Base-by-base conservation (phyloP, 2,329 filamentous ascomycete genomes). In the Chrysoporthe deuterocubensis region DNA sequence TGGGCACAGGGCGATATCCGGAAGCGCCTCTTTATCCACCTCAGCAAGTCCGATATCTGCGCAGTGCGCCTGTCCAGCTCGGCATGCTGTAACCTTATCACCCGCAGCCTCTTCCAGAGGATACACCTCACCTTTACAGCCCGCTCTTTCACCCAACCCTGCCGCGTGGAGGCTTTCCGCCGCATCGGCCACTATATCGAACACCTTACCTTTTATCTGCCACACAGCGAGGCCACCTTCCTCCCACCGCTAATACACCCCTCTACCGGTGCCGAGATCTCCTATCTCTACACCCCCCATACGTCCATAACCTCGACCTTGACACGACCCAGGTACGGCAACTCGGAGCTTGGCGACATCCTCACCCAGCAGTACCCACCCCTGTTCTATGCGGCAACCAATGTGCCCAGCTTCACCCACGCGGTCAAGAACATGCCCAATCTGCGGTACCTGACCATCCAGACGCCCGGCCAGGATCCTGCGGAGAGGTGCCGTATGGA, bases 361-460 rank as follows among this genome's bases (percentile, higher is more conserved):
- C n/a, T n/a, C n/a, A n/a, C n/a, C n/a, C n/a, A 93, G 76, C 93
- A 97, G 79, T 97, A 96, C 75, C 92, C 93, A 63, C 92, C 94
- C 6, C 81, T 97, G 2, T 97, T 97, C 80, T 93, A 97, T 75
- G 92, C 93, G 6, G 92, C 94, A 8, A 95, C 92, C 69, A 96
- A 97, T 75, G 90, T 96, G 8, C 87, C 92, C 5, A 92, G 92
- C 50, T 97, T 97, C 80, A 89, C 95, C 73, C 85, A 89, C 71
- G 92, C 92, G 62, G 83, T 97, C 75, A 86, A 85, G 44, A 82
- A 89, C n/a, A n/a, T n/a, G n/a, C n/a, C n/a, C n/a, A n/a, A n/a
- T n/a, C n/a, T n/a, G n/a, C n/a, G n/a, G n/a, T n/a, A n/a, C n/a
- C n/a, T n/a, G n/a, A n/a, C n/a, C n/a, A n/a, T n/a, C n/a, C n/a